Evolutionary conservation across 2,329 filamentous ascomycete genomes (phyloP), one percentile per base, ranked within the genome.

Genomic region (Aspergillus amoenus): DNA sequence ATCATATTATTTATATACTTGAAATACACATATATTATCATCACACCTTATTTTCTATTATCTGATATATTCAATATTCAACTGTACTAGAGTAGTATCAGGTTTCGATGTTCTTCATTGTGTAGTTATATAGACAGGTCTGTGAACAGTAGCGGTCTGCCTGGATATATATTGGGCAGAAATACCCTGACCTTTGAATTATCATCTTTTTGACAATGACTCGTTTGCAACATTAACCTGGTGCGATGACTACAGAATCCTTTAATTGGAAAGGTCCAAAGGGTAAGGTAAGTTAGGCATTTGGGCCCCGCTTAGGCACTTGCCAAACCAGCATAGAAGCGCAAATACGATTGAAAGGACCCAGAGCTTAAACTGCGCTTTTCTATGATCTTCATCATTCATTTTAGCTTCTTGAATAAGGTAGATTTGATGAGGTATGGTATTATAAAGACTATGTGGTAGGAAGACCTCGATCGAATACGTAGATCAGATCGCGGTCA

Each of bases 361-460:
- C 27, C 27, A 30, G 15, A 37, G n/a, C 13, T 43, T 11, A 12
- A 13, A 45, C 22, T 15, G 22, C 15, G 24, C 22, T 22, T 44
- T 47, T 48, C 45, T 30, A 34, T 37, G 21, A 15, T n/a, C 30
- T 12, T 22, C 12, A 11, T 7, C 41, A 30, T 15, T 45, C 13
- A 13, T 24, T 45, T 30, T 13, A 21, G 9, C 7, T 27, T 2
- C 13, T 11, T 12, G 11, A 12, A 17, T 15, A 47, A 47, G n/a
- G 12, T 5, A 53, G 27, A 48, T 48, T 42, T 45, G 27, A 37
- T 42, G 48, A 41, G 43, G 47, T 46, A 40, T 42, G 42, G 42
- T 46, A 53, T 53, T 53, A 53, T 46, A 47, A 47, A 47, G 22
- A 45, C 41, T 52, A 52, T 45, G 32, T 39, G 37, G 43, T 6